phyloP scores from a whole-genome alignment of 345 rosid genomes.

The Mercurialis annua region DNA sequence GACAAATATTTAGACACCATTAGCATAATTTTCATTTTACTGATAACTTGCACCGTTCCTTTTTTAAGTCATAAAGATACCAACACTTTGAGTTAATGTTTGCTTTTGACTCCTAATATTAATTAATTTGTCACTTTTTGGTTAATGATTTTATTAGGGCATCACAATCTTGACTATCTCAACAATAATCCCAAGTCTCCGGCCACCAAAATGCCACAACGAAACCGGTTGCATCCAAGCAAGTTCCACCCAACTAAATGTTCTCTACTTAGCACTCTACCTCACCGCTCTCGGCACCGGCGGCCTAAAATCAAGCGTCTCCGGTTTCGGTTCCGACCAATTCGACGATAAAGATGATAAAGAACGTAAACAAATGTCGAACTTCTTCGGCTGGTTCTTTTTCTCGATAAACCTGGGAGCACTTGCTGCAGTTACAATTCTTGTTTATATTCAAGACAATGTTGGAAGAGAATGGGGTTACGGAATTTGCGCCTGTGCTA shows the following conservation, averaged over 20 bases:
- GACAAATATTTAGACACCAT: no score
- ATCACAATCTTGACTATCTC: slow-evolving; percentile 79
- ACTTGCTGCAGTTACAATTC: slow-evolving; percentile 72
- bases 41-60: no score
- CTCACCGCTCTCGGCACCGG: slow-evolving; percentile 89
- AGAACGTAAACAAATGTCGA: slow-evolving; percentile 62
- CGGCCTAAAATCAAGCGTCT: slow-evolving; percentile 91
- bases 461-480: slow-evolving; percentile 88
- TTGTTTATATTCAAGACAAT: slow-evolving; percentile 86
- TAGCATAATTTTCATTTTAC: no score
- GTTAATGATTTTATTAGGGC: slow-evolving; percentile 44
- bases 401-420: slow-evolving; percentile 85
- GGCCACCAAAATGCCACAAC: slow-evolving; percentile 69
- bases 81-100: neutral
- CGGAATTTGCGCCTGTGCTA: slow-evolving; percentile 76
- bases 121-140: neutral
- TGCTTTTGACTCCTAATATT: neutral
- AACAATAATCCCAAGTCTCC: slow-evolving; percentile 67
- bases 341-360: slow-evolving; percentile 67
- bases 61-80: neutral
- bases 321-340: slow-evolving; percentile 95
- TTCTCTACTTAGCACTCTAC: slow-evolving; percentile 74
- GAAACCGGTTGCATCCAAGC: slow-evolving; percentile 54
- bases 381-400: slow-evolving; percentile 93
- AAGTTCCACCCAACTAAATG: slow-evolving; percentile 50